These are phyloP conservation scores for Pseudocercospora musae DNA, from an alignment of 2,329 filamentous ascomycete species.

Conservation along the genomic window DNA sequence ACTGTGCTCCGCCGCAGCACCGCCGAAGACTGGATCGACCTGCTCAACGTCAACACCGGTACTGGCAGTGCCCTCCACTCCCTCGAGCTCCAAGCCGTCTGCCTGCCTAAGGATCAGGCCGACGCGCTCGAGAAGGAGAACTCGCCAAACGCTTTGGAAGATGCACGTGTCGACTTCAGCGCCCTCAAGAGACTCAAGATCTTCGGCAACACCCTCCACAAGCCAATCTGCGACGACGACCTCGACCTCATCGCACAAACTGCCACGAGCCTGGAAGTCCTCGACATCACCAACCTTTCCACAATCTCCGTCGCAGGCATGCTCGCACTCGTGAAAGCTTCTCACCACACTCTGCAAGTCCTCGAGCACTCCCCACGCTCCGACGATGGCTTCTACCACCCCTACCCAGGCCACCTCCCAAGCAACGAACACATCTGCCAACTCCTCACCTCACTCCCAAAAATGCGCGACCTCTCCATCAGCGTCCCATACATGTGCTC, in stretches of 20 bases:
- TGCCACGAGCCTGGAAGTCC: slow-evolving; percentile 50
- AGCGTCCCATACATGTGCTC: slow-evolving; percentile 49
- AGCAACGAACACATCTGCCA: slow-evolving; percentile 48
- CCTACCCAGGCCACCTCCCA: slow-evolving; percentile 45
- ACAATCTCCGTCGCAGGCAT: slow-evolving; percentile 53
- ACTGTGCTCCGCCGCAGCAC: slow-evolving; percentile 50
- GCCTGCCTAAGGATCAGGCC: slow-evolving; percentile 47
- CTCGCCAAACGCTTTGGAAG: slow-evolving; percentile 41
- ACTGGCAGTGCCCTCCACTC: slow-evolving; percentile 45
- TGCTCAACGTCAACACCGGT: slow-evolving; percentile 43
- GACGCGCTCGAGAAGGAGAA: slow-evolving; percentile 40
- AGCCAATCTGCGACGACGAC: slow-evolving; percentile 51
- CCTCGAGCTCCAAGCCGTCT: slow-evolving; percentile 51
- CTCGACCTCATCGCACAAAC: slow-evolving; percentile 50
- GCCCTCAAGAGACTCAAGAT: slow-evolving; percentile 52
- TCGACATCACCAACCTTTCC: slow-evolving; percentile 53
- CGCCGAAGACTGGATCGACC: slow-evolving; percentile 47
- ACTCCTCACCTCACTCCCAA: slow-evolving; percentile 45
- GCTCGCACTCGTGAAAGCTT: slow-evolving; percentile 51
- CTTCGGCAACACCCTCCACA: slow-evolving; percentile 53
- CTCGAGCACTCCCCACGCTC: slow-evolving; percentile 54
- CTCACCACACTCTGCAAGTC: slow-evolving; percentile 47
- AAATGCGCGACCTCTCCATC: slow-evolving; percentile 48
- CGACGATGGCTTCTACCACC: slow-evolving; percentile 51
- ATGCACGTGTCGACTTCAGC: slow-evolving; percentile 46